Percentiles rank a stretch among this genome's conserved stretches.
These are phyloP conservation scores for Alternaria consortialis DNA, from an alignment of 2,329 filamentous ascomycete species.

Conservation along the genomic window DNA sequence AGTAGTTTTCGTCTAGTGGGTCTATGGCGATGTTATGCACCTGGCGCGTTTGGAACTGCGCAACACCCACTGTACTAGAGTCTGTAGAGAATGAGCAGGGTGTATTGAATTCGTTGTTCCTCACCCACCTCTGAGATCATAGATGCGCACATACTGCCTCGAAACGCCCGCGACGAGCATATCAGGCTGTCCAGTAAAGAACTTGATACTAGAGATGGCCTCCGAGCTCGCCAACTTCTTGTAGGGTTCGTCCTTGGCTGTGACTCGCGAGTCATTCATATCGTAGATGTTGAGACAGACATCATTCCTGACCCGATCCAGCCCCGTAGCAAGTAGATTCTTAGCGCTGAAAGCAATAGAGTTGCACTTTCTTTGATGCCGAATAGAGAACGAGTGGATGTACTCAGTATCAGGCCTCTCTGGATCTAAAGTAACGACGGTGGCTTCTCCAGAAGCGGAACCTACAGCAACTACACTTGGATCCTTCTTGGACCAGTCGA, in stretches of 20 bases:
- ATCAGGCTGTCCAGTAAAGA: slow-evolving; percentile 79
- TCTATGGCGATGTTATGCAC: slow-evolving; percentile 78
- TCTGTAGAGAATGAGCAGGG: slow-evolving; percentile 39
- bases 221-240: slow-evolving; percentile 69
- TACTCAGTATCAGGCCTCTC: slow-evolving; percentile 54
- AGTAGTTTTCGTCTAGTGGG: slow-evolving; percentile 82
- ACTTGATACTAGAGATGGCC: slow-evolving; percentile 83
- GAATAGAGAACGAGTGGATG: slow-evolving; percentile 73
- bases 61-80: slow-evolving; percentile 55
- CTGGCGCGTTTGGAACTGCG: slow-evolving; percentile 64
- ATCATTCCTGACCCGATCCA: slow-evolving; percentile 83
- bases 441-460: slow-evolving; percentile 77
- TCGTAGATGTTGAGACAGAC: slow-evolving; percentile 86
- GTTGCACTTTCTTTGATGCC: slow-evolving; percentile 80
- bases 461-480: slow-evolving; percentile 77
- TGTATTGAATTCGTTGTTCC: slow-evolving; percentile 28
- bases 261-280: slow-evolving; percentile 66
- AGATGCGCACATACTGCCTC: slow-evolving; percentile 76
- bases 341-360: slow-evolving; percentile 82
- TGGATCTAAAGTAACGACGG: slow-evolving; percentile 76
- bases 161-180: slow-evolving; percentile 80
- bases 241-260: slow-evolving; percentile 61
- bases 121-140: slow-evolving; percentile 76
- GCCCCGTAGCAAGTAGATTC: slow-evolving; percentile 75
- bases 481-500: slow-evolving; percentile 70